These are phyloP conservation scores for Puccinia coronata DNA, from an alignment of 1,284 basidiomycete genomes.

Conservation along the genomic window DNA sequence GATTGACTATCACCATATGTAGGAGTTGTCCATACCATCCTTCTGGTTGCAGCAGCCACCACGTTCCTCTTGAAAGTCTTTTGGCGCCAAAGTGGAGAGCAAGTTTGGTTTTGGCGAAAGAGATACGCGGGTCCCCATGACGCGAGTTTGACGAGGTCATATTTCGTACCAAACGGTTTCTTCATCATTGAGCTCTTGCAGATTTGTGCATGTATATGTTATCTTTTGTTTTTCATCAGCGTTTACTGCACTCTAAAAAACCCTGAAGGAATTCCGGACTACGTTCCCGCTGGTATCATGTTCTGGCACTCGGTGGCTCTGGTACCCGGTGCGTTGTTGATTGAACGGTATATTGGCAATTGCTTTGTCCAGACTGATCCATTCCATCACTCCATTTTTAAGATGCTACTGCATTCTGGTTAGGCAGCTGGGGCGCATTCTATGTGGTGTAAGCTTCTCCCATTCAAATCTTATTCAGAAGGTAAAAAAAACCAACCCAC, in stretches of 20 bases:
- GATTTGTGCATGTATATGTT: neutral
- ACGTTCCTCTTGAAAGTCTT: neutral
- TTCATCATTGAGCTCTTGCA: no score
- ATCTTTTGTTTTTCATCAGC: neutral
- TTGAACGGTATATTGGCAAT: no score
- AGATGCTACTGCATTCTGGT: neutral
- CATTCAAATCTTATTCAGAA: neutral
- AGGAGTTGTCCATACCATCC: neutral
- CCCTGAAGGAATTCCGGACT: neutral
- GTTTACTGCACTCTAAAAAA: neutral
- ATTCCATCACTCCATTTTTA: no score
- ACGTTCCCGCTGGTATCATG: neutral
- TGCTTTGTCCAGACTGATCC: no score
- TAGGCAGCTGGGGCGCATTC: neutral
- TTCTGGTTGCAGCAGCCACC: neutral
- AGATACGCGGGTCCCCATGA: neutral
- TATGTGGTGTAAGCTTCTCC: neutral
- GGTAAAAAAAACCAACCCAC: neutral
- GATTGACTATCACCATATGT: neutral
- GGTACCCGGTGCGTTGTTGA: slow-evolving; percentile 8
- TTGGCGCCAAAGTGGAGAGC: neutral
- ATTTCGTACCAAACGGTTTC: no score
- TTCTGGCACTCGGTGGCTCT: slow-evolving; percentile 2
- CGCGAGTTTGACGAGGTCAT: neutral
- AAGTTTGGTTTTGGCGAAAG: slow-evolving; percentile 14